A percentile compares a stretch with the other conserved stretches of the same genome.
phyloP scores from a whole-genome alignment of 2,329 filamentous ascomycete species.

The Claviceps fusiformis region DNA sequence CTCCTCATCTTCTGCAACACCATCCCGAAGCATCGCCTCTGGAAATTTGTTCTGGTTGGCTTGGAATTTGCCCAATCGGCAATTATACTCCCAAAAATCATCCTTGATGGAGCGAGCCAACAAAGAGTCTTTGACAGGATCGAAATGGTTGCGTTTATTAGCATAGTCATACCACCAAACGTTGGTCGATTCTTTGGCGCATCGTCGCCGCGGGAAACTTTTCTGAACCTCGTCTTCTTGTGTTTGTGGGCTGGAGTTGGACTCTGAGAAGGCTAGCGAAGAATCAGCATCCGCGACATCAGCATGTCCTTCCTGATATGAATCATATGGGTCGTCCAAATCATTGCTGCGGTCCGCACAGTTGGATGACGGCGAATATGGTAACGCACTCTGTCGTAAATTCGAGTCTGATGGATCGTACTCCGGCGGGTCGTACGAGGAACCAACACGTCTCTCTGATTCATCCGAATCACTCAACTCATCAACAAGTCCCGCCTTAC shows the following conservation, averaged over 20 bases:
- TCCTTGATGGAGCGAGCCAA: not conserved
- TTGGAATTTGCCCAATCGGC: not conserved
- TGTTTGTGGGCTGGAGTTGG: not conserved
- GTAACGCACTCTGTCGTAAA: not conserved
- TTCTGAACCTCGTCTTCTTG: not conserved
- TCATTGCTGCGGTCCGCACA: not conserved
- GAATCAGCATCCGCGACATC: not conserved
- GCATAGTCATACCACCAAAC: no score
- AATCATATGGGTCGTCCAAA: not conserved
- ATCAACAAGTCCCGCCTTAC: not conserved
- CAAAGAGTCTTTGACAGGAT: no score
- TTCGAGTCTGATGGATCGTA: not conserved
- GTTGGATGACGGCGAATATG: not conserved
- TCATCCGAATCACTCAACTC: not conserved
- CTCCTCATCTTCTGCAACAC: not conserved
- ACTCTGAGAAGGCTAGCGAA: not conserved
- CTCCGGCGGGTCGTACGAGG: not conserved
- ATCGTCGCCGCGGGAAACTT: not conserved
- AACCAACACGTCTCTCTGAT: not conserved
- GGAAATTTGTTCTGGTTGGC: no score
- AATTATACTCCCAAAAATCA: slow-evolving; percentile 26
- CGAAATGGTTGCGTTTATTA: no score
- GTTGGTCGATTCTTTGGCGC: not conserved
- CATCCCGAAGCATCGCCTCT: slow-evolving; percentile 6
- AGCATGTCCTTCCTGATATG: not conserved